phyloP scores from a whole-genome alignment of 2,329 filamentous ascomycete genomes.

The Bipolaris oryzae region DNA sequence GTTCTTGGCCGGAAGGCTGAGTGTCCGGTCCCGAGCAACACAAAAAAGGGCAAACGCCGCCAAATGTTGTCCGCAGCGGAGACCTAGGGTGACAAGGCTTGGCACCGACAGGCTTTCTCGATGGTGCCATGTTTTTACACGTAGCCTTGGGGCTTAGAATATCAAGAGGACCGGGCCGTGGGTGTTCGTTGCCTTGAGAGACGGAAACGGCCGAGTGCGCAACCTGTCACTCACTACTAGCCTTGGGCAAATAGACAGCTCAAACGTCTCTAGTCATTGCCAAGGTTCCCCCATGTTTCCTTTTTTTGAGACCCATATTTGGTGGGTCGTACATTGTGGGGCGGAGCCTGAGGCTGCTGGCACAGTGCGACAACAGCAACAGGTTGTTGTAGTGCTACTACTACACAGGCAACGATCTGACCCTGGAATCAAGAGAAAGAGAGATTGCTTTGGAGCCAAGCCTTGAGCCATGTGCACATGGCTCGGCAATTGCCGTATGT shows the following conservation, averaged over 20 bases:
- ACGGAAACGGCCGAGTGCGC: neutral
- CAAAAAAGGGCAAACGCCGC: neutral
- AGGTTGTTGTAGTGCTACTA: neutral
- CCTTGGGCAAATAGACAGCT: neutral
- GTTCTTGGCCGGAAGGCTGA: constrained; percentile 25
- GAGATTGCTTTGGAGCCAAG: neutral
- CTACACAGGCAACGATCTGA: neutral
- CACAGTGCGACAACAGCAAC: constrained; percentile 9
- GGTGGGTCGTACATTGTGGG: constrained; percentile 12
- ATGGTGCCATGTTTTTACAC: constrained; percentile 8
- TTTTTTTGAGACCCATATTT: neutral
- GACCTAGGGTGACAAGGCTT: constrained; percentile 13
- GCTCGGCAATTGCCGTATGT: neutral
- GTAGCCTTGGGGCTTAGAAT: constrained; percentile 22
- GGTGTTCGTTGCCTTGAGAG: neutral
- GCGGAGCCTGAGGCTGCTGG: constrained; percentile 16
- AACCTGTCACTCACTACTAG: neutral
- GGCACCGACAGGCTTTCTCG: constrained; percentile 4
- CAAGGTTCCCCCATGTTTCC: constrained; percentile 7
- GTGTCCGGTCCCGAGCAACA: constrained; percentile 27
- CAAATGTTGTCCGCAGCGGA: constrained; percentile 2
- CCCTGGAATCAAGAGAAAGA: constrained; percentile 10
- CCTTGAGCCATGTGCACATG: neutral
- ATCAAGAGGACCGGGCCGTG: constrained; percentile 5
- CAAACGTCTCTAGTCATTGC: neutral